Percentiles rank a stretch among this genome's conserved stretches.
phyloP scores from a whole-genome alignment of 2,329 filamentous ascomycete species.

The Colletotrichum gloeosporioides region DNA sequence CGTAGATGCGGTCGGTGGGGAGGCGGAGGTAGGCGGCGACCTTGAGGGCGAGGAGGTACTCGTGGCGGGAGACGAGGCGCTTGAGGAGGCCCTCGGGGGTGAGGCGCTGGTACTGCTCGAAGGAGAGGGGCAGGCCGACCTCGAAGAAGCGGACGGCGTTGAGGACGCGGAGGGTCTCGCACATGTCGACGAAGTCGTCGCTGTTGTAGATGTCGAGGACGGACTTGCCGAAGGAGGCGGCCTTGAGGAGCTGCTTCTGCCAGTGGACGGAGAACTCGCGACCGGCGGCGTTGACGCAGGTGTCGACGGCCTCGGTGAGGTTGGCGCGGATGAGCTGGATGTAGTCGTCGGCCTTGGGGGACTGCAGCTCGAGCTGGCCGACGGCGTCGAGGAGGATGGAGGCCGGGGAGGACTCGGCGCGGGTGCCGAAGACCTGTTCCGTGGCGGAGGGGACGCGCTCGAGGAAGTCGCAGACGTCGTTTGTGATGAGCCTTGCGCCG shows the following conservation, averaged over 20 bases:
- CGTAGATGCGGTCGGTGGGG: conserved; percentile 88
- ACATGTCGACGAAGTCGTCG: conserved; percentile 99
- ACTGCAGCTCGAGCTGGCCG: conserved; percentile 88
- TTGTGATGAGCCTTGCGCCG: conserved; percentile 88
- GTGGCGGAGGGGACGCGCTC: conserved; percentile 89
- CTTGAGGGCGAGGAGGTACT: conserved; percentile 89
- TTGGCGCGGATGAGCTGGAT: conserved; percentile 91
- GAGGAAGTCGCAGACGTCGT: conserved; percentile 96
- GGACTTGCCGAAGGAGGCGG: conserved; percentile 96
- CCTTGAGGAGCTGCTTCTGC: conserved; percentile 96
- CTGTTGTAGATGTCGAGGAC: conserved; percentile 97
- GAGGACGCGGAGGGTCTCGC: conserved; percentile 88
- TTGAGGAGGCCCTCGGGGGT: conserved; percentile 89
- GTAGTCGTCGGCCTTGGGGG: conserved; percentile 95
- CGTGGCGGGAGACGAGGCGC: conserved; percentile 84
- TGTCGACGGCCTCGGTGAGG: conserved; percentile 91
- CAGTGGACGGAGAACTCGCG: conserved; percentile 89
- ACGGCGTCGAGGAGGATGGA: conserved; percentile 94
- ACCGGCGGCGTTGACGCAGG: conserved; percentile 90
- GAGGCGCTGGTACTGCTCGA: conserved; percentile 90
- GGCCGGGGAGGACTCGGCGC: conserved; percentile 86
- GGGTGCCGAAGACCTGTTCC: conserved; percentile 87
- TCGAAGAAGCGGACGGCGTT: conserved; percentile 94
- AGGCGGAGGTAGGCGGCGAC: conserved; percentile 88
- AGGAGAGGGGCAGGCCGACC: conserved; percentile 87